These are phyloP conservation scores for Carex scoparia DNA, from an alignment of 176 grass and related monocot genomes.

Conservation along the genomic window DNA sequence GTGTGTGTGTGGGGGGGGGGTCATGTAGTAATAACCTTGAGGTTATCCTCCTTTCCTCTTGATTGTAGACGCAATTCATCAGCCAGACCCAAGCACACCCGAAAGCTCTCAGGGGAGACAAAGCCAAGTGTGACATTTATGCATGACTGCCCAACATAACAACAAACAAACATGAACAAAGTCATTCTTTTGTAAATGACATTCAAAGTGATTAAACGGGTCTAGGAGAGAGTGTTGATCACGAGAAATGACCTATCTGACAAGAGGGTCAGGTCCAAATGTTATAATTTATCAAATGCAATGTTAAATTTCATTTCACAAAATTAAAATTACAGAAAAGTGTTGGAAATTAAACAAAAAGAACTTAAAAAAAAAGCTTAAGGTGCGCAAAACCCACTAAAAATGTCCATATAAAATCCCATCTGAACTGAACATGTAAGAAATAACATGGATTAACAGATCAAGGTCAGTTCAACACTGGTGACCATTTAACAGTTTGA, in stretches of 20 bases:
- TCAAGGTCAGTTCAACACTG: neutral
- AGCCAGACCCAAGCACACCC: conserved; percentile 53
- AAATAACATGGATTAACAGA: neutral
- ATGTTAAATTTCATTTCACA: neutral
- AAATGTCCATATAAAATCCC: neutral
- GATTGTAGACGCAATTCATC: conserved; percentile 65
- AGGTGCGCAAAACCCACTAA: neutral
- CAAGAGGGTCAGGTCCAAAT: neutral
- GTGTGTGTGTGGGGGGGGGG: no score
- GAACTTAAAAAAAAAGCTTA: neutral
- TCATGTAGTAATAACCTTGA: conserved; percentile 32
- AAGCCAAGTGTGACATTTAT: conserved; percentile 85
- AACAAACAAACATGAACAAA: neutral
- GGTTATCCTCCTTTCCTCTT: conserved; percentile 64
- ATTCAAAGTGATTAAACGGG: neutral
- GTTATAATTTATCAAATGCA: neutral
- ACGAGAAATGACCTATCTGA: neutral
- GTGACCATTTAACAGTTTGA: neutral
- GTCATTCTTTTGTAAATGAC: conserved; percentile 10
- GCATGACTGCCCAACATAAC: conserved; percentile 50
- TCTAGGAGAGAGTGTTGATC: neutral
- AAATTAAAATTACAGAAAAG: neutral
- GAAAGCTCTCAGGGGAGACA: conserved; percentile 71
- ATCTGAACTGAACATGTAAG: neutral
- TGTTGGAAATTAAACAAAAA: neutral